phyloP scores from a whole-genome alignment of 768 basidiomycete species.

The Panaeolus papilionaceus region DNA sequence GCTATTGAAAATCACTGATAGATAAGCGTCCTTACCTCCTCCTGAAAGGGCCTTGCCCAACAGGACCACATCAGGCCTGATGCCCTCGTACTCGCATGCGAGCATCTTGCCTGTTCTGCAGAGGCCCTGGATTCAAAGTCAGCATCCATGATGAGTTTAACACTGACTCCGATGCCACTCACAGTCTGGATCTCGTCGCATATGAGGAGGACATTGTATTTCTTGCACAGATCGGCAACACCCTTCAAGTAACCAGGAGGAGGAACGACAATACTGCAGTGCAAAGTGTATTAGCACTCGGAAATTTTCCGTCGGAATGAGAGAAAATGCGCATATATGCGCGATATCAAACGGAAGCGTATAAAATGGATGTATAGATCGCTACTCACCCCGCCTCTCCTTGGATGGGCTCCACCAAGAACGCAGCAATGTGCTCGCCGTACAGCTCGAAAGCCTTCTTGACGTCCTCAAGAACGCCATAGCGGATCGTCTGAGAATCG shows the following conservation, averaged over 20 bases:
- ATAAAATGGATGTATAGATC: background rate
- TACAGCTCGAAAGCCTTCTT: constrained; percentile 79
- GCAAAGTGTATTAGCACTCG: constrained; percentile 4
- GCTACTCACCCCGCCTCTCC: constrained; percentile 91
- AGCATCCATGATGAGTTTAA: constrained; percentile 8
- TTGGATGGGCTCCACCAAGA: constrained; percentile 97
- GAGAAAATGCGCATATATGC: background rate
- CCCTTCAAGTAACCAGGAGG: constrained; percentile 83
- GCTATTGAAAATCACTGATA: background rate
- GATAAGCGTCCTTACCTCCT: constrained; percentile 66
- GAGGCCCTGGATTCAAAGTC: constrained; percentile 62
- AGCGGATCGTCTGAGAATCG: constrained; percentile 68
- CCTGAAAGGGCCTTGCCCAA: constrained; percentile 98
- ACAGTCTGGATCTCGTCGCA: constrained; percentile 99
- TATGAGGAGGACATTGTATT: constrained; percentile 94
- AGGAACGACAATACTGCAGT: constrained; percentile 86
- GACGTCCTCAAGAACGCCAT: constrained; percentile 84
- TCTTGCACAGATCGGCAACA: constrained; percentile 85
- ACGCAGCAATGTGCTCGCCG: constrained; percentile 87
- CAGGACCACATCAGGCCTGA: constrained; percentile 91
- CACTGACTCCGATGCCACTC: constrained; percentile 26
- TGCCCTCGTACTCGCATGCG: constrained; percentile 83
- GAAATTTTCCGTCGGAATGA: background rate
- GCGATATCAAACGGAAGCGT: background rate
- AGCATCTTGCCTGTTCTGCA: constrained; percentile 95